These are phyloP conservation scores for Orbilia blumenaviensis DNA, from an alignment of 2,329 filamentous ascomycete species.

Conservation along the genomic window DNA sequence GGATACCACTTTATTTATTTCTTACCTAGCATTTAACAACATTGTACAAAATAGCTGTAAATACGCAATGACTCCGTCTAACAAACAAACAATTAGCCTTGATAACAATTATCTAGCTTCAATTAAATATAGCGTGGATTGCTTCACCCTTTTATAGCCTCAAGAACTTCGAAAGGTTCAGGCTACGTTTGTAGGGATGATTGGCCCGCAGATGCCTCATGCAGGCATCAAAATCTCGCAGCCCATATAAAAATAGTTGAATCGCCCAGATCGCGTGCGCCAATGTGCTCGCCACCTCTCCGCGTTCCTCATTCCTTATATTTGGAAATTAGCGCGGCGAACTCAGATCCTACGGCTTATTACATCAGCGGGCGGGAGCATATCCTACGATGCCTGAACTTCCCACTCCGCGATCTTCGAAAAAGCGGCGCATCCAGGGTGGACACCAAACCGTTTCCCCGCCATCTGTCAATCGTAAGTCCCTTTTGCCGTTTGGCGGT, in stretches of 20 bases:
- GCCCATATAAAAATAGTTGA: constrained; percentile 1
- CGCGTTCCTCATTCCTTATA: neutral
- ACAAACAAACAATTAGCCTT: neutral
- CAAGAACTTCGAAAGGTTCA: neutral
- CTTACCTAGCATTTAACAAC: neutral
- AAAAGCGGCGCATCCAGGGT: constrained; percentile 35
- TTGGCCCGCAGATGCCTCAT: neutral
- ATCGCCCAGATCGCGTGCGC: neutral
- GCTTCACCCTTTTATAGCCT: neutral
- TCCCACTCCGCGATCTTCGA: constrained; percentile 18
- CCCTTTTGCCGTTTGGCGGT: neutral
- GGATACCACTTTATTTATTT: neutral
- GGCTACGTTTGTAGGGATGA: neutral
- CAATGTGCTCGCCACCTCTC: neutral
- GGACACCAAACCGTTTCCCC: constrained; percentile 3
- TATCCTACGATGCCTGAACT: neutral
- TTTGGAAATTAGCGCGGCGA: neutral
- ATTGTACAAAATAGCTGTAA: neutral
- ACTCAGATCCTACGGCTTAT: neutral
- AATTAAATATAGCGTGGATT: neutral
- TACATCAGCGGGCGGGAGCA: neutral
- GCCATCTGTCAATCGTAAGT: constrained; percentile 15
- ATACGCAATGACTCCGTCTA: neutral
- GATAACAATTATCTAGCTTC: neutral
- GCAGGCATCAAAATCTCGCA: constrained; percentile 14